Conservation (phyloP, 2,329 filamentous ascomycete species). For the Colletotrichum brevisporum region DNA sequence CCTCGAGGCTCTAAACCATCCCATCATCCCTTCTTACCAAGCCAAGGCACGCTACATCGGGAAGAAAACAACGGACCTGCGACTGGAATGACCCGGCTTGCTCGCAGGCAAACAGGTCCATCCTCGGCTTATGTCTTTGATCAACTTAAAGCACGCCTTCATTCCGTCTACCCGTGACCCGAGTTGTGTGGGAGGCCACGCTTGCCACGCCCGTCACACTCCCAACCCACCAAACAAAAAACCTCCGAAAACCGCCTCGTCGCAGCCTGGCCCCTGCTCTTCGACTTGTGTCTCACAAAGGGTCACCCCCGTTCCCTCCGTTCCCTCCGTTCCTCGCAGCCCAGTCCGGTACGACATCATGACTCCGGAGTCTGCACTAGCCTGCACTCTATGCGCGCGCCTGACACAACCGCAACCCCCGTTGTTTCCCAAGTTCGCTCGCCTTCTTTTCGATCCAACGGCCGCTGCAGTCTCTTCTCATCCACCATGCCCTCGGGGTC, state of each 20-base stretch:
- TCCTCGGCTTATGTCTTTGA: not conserved
- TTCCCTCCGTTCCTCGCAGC: not conserved
- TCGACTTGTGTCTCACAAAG: conserved; percentile 13
- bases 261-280: conserved; percentile 28
- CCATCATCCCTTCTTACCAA: conserved; percentile 2
- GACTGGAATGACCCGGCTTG: not conserved
- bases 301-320: not conserved
- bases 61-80: not conserved
- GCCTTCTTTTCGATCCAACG: not conserved
- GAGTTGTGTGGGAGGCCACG: conserved; percentile 26
- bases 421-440: conserved; percentile 4
- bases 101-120: not conserved
- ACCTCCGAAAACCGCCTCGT: conserved; percentile 22
- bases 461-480: not conserved
- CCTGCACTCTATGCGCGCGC: conserved; percentile 23
- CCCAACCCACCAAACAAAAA: conserved; percentile 16
- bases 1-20: conserved; percentile 17
- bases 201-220: conserved; percentile 13
- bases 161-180: conserved; percentile 29
- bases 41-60: conserved; percentile 6
- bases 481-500: not conserved
- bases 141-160: conserved; percentile 20
- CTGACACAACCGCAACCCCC: conserved; percentile 24
- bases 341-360: conserved; percentile 25
- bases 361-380: conserved; percentile 14